Conservation (phyloP, 2,329 filamentous ascomycete species). For the Thielaviopsis euricoi region DNA sequence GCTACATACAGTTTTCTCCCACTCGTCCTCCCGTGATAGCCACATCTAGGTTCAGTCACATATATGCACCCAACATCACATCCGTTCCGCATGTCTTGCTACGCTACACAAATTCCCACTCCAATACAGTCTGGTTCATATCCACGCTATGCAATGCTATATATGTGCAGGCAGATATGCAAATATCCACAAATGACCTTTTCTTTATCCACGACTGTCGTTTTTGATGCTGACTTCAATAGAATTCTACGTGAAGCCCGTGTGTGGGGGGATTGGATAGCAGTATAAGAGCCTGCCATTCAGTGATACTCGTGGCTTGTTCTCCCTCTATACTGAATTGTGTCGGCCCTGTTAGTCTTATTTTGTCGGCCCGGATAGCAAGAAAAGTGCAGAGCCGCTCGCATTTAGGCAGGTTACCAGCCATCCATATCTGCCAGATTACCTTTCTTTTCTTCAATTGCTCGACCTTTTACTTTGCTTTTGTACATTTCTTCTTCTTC, state of each 20-base stretch:
- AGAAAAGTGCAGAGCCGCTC: background rate
- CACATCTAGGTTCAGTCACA: background rate
- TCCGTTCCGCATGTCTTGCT: background rate
- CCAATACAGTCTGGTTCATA: background rate
- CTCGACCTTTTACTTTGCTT: background rate
- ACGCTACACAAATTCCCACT: background rate
- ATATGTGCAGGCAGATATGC: background rate
- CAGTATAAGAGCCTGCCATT: background rate
- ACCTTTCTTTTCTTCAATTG: no score
- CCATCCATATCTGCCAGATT: background rate
- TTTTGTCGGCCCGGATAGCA: background rate
- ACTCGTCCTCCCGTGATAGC: background rate
- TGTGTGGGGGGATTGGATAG: background rate
- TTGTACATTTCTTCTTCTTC: background rate
- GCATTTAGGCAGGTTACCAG: background rate
- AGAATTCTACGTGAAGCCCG: background rate
- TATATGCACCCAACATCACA: background rate
- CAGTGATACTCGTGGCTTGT: background rate
- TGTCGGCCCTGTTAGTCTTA: background rate
- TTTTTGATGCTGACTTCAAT: background rate
- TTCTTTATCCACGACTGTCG: background rate
- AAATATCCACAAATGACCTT: background rate
- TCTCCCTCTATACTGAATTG: background rate
- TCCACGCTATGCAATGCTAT: background rate
- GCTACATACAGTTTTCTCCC: background rate